Base-by-base conservation (phyloP, 805 yeast genomes). In the Yamadazyma akitaensis region DNA sequence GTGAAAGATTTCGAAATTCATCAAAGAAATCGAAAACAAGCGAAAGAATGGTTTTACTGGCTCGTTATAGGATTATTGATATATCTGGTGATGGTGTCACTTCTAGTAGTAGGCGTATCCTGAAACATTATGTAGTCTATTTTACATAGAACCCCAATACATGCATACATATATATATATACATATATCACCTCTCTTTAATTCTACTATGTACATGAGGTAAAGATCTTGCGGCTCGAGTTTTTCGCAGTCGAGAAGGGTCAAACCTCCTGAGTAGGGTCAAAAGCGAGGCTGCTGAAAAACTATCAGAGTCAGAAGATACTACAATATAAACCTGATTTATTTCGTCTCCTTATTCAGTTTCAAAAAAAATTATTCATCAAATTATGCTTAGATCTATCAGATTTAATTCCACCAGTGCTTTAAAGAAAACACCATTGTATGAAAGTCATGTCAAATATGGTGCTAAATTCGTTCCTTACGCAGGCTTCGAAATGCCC, bases 401-500 rank as follows among this genome's bases (percentile, higher is more conserved):
- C 28, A 61, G 67, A 55, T 51, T 53, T 40, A 60, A 61, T 40
- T 61, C 72, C 8, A 57, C 62, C 7, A 11, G 21, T 2, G 12
- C 43, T n/a, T 62, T 76, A 48, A 72, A 78, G 53, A 80, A 73
- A 55, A 94, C 98, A 1, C 95, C 98, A 4, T 73, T 94, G 35
- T 81, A 85, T 63, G 89, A 85, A 48, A 74, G 89, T 19, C 97
- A 94, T 63, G 72, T 84, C 31, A 77, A 79, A 46, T 72, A 81
- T 39, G 92, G 90, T 5, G 99, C 90, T 12, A 90, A 87, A 46
- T 84, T 94, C 84, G 98, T 91, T 3, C 95, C 95, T 38, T 94
- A 88, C 67, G 98, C 98, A 14, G 97, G 97, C n/a, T 94, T 80
- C 60, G 80, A 84, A 40, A 92, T 94, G 97, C 99, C 99, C 1